Evolutionary conservation across 2,329 filamentous ascomycete genomes (phyloP).

Genomic region (Pseudogymnoascus pannorum): DNA sequence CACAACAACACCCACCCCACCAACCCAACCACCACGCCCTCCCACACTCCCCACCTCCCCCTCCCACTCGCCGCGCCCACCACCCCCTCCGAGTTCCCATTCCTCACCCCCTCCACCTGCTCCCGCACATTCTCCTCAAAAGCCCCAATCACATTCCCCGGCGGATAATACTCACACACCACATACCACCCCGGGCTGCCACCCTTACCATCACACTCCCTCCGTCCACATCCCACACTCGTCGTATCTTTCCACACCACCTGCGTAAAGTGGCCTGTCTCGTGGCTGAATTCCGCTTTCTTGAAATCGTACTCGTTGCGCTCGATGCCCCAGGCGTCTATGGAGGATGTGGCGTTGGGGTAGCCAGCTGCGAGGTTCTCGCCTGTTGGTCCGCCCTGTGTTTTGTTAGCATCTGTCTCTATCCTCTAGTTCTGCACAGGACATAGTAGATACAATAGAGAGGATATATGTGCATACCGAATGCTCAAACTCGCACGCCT

Average conservation of each 20-base stretch:
- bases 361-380: conserved; percentile 70
- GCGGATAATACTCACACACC: conserved; percentile 63
- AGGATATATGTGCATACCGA: conserved; percentile 29
- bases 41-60: neutral
- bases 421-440: neutral
- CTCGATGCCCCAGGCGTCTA: conserved; percentile 63
- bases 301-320: conserved; percentile 50
- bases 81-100: neutral
- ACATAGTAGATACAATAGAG: neutral
- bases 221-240: conserved; percentile 46
- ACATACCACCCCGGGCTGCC: conserved; percentile 51
- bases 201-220: conserved; percentile 32
- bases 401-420: neutral
- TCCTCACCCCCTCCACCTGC: conserved; percentile 25
- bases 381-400: conserved; percentile 54
- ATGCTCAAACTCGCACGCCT: conserved; percentile 44
- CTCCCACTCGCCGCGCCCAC: neutral
- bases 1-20: neutral
- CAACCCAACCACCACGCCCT: neutral
- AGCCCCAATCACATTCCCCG: conserved; percentile 53
- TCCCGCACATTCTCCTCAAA: conserved; percentile 41
- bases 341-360: conserved; percentile 46
- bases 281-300: conserved; percentile 46
- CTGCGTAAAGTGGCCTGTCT: conserved; percentile 66
- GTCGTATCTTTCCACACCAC: conserved; percentile 61